Percentiles rank a stretch among this genome's conserved stretches.
phyloP scores from a whole-genome alignment of 805 yeast species.

The Hanseniaspora jakobsenii region DNA sequence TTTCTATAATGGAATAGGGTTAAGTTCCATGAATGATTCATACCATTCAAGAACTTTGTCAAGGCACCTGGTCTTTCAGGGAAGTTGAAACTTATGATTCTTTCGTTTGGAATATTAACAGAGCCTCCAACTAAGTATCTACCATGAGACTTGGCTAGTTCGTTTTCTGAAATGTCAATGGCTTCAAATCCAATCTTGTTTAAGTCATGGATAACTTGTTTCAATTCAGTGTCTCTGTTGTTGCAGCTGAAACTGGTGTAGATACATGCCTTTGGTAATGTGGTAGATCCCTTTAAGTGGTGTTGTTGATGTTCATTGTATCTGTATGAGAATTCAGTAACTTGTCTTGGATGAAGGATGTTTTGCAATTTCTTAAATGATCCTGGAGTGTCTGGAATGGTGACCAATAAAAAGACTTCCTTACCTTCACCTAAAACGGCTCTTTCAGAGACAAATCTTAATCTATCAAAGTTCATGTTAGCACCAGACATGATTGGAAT shows the following conservation, averaged over 20 bases:
- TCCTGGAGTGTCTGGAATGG: constrained; percentile 89
- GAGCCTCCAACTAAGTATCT: constrained; percentile 93
- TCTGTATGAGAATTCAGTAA: constrained; percentile 91
- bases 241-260: constrained; percentile 79
- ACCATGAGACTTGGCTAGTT: constrained; percentile 91
- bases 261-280: constrained; percentile 52
- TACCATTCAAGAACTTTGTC: constrained; percentile 57
- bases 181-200: constrained; percentile 57
- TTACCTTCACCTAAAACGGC: constrained; percentile 98
- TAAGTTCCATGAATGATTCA: constrained; percentile 77
- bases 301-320: constrained; percentile 36
- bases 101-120: constrained; percentile 59
- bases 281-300: constrained; percentile 22
- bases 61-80: constrained; percentile 97
- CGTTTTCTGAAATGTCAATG: constrained; percentile 79
- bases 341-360: constrained; percentile 72
- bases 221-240: constrained; percentile 62
- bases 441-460: constrained; percentile 91
- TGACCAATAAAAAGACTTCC: constrained; percentile 81
- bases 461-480: constrained; percentile 92
- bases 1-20: constrained; percentile 93
- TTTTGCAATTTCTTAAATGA: constrained; percentile 68
- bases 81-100: constrained; percentile 74
- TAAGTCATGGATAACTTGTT: constrained; percentile 48
- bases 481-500: constrained; percentile 90